Conservation (phyloP, 2,329 filamentous ascomycete species). For the Clonostachys byssicola region DNA sequence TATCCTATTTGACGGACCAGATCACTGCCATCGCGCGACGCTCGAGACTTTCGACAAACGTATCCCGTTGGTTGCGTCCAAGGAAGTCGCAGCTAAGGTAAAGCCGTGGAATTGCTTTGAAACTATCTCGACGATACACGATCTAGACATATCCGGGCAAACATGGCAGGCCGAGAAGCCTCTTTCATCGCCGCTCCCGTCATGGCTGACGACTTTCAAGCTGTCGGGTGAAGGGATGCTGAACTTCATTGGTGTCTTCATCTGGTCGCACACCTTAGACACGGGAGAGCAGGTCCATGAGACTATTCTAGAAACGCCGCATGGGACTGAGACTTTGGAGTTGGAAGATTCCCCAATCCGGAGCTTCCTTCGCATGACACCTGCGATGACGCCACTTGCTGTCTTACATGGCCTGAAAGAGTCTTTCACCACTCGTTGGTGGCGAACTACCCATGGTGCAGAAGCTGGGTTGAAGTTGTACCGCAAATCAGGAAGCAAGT, state of each 20-base stretch:
- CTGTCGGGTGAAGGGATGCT: neutral
- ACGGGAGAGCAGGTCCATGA: neutral
- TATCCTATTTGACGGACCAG: neutral
- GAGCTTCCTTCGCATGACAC: neutral
- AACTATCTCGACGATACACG: neutral
- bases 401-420: neutral
- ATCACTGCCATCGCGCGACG: neutral
- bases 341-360: neutral
- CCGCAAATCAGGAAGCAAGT: neutral
- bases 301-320: neutral
- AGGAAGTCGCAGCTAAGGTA: neutral
- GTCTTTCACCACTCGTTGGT: neutral
- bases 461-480: neutral
- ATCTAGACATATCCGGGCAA: neutral
- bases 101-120: neutral
- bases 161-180: neutral
- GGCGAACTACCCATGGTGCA: neutral
- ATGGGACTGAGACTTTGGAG: neutral
- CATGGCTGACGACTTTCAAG: neutral
- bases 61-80: neutral
- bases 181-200: neutral
- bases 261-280: neutral
- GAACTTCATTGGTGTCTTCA: neutral
- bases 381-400: neutral
- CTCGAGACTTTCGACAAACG: slow-evolving; percentile 1